Evolutionary conservation across 2,329 filamentous ascomycete genomes (phyloP).

Genomic region (Diaporthe australafricana): DNA sequence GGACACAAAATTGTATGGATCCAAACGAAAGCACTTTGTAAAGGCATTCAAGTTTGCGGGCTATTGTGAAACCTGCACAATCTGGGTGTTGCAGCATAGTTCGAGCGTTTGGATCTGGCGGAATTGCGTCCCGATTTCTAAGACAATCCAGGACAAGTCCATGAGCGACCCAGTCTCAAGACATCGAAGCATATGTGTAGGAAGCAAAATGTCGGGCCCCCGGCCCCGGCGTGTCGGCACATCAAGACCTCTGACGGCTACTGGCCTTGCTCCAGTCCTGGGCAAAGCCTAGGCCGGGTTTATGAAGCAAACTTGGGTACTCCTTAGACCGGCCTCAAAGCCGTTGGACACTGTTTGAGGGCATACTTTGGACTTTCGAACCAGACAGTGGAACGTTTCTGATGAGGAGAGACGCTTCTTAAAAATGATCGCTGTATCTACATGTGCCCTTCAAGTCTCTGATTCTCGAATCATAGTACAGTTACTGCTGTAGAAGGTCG

Average conservation of each 20-base stretch:
- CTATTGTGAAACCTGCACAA: background rate
- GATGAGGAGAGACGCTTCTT: background rate
- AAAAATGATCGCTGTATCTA: background rate
- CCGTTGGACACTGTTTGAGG: background rate
- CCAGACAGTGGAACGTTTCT: background rate
- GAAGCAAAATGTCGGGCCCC: background rate
- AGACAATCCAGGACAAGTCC: too few relatives aligned
- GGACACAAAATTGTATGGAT: constrained; percentile 37
- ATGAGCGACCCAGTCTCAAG: too few relatives aligned
- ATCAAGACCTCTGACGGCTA: background rate
- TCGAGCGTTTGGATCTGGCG: too few relatives aligned
- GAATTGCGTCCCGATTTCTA: too few relatives aligned
- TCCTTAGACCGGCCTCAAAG: background rate
- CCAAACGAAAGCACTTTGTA: constrained; percentile 30
- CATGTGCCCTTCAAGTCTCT: background rate
- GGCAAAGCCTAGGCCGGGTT: background rate
- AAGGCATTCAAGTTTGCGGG: background rate
- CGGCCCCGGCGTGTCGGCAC: too few relatives aligned
- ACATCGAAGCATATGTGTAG: too few relatives aligned
- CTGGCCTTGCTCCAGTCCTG: background rate
- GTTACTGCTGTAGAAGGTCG: too few relatives aligned
- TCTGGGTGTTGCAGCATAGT: too few relatives aligned
- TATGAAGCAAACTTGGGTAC: background rate
- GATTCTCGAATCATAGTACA: too few relatives aligned
- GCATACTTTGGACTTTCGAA: background rate